Evolutionary conservation across 78 protist species (phyloP), one percentile per base, ranked within the genome.

Genomic region (Bigelowiella natans): DNA sequence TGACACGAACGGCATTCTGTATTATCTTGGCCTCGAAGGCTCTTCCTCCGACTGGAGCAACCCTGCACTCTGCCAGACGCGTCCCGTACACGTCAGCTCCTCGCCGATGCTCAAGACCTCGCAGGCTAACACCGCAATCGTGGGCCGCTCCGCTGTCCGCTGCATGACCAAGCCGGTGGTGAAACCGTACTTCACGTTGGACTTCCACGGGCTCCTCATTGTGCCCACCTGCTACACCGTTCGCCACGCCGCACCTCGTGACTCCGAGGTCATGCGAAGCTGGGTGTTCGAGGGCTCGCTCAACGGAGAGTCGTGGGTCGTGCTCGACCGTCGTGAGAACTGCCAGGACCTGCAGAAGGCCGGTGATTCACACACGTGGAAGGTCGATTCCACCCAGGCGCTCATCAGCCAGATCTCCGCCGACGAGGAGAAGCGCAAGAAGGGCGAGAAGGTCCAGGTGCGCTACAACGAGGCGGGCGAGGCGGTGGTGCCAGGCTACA

Each of bases 281-380:
- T 85, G 87, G 87, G 87, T 85, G 87, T 11, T 85, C 18, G 87
- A 85, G 38, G 87, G 87, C 7, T 85, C 87, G 11, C 38, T 85
- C 36, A 37, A 85, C 38, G 87, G 87, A 11, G 87, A 85, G 18
- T 29, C 7, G 87, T 85, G 87, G 87, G 11, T 11, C 37, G 87
- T 85, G 7, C 30, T 85, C 51, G 51, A 37, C 36, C 7, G 30
- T 34, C 87, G 38, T 37, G 18, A 85, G 11, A 85, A 85, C 87
- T 34, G 38, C 18, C 37, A 85, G 38, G 87, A 37, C 36, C 87
- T 85, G 7, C 7, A 85, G 11, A 37, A 34, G 38, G 38, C 51
- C 11, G 87, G 87, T 11, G 38, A 85, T 7, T 34, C 37, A 11
- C 38, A 37, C 87, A 85, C 87, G 38, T 85, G 87, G 87, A 7